Evolutionary conservation across 2,329 filamentous ascomycete genomes (phyloP), one percentile per base, ranked within the genome.

Genomic region (Ophiosphaerella narmari): DNA sequence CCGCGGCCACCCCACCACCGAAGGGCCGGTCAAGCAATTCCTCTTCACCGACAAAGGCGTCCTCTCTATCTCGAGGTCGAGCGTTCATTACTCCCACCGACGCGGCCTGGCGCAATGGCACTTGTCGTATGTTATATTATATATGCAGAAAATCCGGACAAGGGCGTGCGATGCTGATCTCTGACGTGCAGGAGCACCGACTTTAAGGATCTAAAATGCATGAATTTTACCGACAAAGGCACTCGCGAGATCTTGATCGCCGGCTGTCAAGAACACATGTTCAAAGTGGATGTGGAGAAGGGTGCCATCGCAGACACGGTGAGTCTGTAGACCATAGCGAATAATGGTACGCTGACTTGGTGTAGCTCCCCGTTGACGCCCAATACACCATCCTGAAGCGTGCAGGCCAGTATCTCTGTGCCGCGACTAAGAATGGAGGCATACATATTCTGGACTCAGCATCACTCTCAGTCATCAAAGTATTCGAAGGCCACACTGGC

Each of bases 331-430:
- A 18, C n/a, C 6, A 43, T 9, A 9, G n/a, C 3, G 21, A 12
- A 12, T 24, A 18, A 36, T 14, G 37, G 39, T 52, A 78, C 60
- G 78, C 69, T 70, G 49, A 60, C 40, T 35, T 12, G 6, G 13
- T 7, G 26, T 52, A 89, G 84, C 74, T 94, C 53, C 80, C 83
- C 21, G 87, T 90, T 1, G 84, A 88, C 43, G 82, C 87, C 55
- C 85, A 90, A 51, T 97, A 97, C 66, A 94, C 86, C 5, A 87
- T 95, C 54, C 96, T 99, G 91, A 94, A 91, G 71, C 88, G 89
- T 63, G 89, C 86, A 46, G 82, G 81, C 48, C 87, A 91, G 44
- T 91, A 94, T 65, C 92, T 99, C 39, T 97, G 93, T 74, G 93
- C 91, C 12, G 94, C 93, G 7, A 96, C 92, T 0, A 85, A 86